Percentiles rank a stretch among this genome's conserved stretches.
phyloP scores from a whole-genome alignment of 495 filamentous ascomycete genomes.

The Cercophora samala region DNA sequence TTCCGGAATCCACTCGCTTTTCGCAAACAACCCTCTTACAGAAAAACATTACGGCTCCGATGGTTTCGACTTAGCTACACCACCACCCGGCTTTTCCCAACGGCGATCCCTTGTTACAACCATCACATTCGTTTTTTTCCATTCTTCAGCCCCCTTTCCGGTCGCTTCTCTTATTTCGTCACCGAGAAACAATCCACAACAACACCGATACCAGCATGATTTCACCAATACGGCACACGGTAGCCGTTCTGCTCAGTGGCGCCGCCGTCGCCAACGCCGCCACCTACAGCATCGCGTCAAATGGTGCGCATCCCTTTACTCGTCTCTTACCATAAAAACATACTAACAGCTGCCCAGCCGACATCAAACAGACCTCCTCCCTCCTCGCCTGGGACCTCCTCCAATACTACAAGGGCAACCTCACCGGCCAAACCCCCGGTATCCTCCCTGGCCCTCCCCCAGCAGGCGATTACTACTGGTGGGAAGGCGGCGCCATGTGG shows the following conservation, averaged over 20 bases:
- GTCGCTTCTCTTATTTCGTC: slow-evolving; percentile 7
- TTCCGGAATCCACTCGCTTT: neutral
- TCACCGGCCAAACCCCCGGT: slow-evolving; percentile 59
- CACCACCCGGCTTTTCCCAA: neutral
- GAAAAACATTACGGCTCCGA: neutral
- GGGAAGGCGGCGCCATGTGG: slow-evolving; percentile 74
- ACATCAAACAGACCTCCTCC: slow-evolving; percentile 31
- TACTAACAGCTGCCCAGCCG: slow-evolving; percentile 12
- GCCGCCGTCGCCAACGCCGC: slow-evolving; percentile 23
- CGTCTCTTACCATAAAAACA: neutral
- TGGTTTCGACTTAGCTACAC: neutral
- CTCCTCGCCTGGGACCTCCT: slow-evolving; percentile 58
- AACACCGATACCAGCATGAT: slow-evolving; percentile 21
- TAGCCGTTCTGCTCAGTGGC: slow-evolving; percentile 20
- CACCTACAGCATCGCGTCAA: slow-evolving; percentile 27
- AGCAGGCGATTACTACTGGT: slow-evolving; percentile 55
- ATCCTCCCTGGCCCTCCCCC: slow-evolving; percentile 58
- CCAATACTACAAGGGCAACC: slow-evolving; percentile 61
- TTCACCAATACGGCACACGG: slow-evolving; percentile 21
- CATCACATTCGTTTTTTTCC: neutral
- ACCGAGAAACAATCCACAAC: neutral
- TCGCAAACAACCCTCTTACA: neutral
- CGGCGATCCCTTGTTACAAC: neutral
- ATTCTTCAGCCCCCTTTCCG: slow-evolving; percentile 21
- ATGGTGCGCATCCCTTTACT: slow-evolving; percentile 18